phyloP scores from a whole-genome alignment of 805 yeast species.

The Wickerhamomyces queroliae region DNA sequence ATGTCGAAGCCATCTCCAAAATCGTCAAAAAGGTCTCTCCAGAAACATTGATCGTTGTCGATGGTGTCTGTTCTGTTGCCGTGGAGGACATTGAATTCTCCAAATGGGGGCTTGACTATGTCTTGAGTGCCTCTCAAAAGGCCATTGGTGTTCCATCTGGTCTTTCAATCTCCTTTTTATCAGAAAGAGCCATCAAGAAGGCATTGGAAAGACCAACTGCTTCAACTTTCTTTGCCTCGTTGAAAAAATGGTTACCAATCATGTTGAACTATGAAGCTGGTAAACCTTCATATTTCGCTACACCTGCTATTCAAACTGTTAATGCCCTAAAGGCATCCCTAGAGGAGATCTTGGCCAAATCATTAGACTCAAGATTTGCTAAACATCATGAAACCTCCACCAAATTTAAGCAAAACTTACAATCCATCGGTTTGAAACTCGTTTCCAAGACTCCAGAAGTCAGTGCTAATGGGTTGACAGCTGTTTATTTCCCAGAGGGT shows the following conservation, averaged over 20 bases:
- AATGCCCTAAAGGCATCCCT: conserved; percentile 77
- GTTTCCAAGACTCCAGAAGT: conserved; percentile 51
- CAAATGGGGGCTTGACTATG: conserved; percentile 86
- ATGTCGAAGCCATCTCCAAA: conserved; percentile 56
- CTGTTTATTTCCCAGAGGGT: conserved; percentile 75
- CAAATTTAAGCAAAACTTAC: conserved; percentile 55
- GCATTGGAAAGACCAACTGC: conserved; percentile 45
- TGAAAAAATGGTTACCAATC: conserved; percentile 84
- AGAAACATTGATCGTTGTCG: conserved; percentile 77
- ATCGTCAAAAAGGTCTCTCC: conserved; percentile 66
- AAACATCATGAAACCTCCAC: conserved; percentile 59
- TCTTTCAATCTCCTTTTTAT: conserved; percentile 68
- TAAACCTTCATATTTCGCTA: conserved; percentile 84
- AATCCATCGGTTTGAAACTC: conserved; percentile 57
- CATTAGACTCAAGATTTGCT: conserved; percentile 55
- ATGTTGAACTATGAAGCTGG: conserved; percentile 83
- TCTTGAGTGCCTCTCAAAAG: conserved; percentile 89
- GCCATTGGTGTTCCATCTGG: conserved; percentile 96
- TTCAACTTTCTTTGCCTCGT: conserved; percentile 52
- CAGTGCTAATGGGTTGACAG: conserved; percentile 87
- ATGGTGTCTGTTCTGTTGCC: conserved; percentile 92
- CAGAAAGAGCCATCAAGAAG: conserved; percentile 65
- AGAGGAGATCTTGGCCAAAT: conserved; percentile 54
- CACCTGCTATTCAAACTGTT: conserved; percentile 88
- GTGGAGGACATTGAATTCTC: conserved; percentile 84